A percentile compares a stretch with the other conserved stretches of the same genome.
Conservation (phyloP, 768 basidiomycete species). For the Tephrocybe sp. region DNA sequence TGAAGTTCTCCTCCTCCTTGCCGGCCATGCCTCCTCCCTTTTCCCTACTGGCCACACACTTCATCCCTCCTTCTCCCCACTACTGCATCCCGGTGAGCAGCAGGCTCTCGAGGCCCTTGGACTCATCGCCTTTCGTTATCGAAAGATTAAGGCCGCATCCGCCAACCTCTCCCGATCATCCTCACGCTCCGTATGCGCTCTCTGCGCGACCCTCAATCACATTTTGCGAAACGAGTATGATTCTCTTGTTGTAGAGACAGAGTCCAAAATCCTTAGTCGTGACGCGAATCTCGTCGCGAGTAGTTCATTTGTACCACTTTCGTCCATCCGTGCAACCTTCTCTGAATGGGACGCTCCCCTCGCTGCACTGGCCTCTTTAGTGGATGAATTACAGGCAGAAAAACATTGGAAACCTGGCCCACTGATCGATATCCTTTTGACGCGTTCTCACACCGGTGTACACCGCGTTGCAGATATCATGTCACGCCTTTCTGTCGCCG, state of each 20-base stretch:
- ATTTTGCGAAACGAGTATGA: constrained; percentile 84
- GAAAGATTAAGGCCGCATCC: constrained; percentile 64
- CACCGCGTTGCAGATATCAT: constrained; percentile 74
- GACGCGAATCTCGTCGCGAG: constrained; percentile 78
- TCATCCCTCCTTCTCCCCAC: constrained; percentile 61
- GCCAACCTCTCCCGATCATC: constrained; percentile 49
- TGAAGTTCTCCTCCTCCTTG: constrained; percentile 83
- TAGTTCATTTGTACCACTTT: constrained; percentile 83
- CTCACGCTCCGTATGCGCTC: constrained; percentile 78
- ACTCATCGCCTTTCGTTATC: constrained; percentile 72
- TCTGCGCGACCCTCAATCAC: constrained; percentile 71
- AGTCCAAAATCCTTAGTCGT: constrained; percentile 73
- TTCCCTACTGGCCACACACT: constrained; percentile 63
- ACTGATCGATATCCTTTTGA: constrained; percentile 76
- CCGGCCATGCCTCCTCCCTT: constrained; percentile 85
- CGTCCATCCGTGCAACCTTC: constrained; percentile 80
- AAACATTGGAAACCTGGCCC: constrained; percentile 71
- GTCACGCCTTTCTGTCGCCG: constrained; percentile 66
- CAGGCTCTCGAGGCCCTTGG: constrained; percentile 82
- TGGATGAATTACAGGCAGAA: constrained; percentile 59
- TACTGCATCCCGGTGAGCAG: constrained; percentile 88
- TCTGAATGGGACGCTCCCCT: constrained; percentile 89
- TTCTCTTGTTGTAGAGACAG: constrained; percentile 73
- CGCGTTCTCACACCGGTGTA: constrained; percentile 75
- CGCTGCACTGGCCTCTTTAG: constrained; percentile 63